Conservation (phyloP, 2,329 filamentous ascomycete species). For the Pseudovirgaria hyperparasitica region DNA sequence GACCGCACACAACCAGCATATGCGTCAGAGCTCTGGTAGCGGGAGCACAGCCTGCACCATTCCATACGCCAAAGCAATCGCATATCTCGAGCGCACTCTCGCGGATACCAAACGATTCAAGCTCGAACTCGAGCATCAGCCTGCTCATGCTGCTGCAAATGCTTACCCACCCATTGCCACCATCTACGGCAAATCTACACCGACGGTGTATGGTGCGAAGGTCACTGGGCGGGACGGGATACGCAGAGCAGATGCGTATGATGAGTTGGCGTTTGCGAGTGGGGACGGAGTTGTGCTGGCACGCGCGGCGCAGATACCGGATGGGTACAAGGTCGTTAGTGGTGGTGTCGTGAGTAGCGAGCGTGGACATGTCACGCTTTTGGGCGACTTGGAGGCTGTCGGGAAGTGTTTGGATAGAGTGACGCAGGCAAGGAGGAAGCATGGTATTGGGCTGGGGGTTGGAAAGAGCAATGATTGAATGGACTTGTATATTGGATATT, state of each 20-base stretch:
- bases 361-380: constrained; percentile 72
- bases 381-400: constrained; percentile 74
- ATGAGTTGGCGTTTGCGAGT: constrained; percentile 72
- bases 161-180: constrained; percentile 69
- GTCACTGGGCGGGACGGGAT: constrained; percentile 65
- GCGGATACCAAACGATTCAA: constrained; percentile 63
- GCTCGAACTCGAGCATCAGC: constrained; percentile 51
- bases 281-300: constrained; percentile 86
- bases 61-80: constrained; percentile 39
- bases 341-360: constrained; percentile 69
- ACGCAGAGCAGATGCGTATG: constrained; percentile 63
- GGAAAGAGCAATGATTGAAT: too few species aligned
- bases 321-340: constrained; percentile 61
- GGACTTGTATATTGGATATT: too few species aligned
- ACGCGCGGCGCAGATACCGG: constrained; percentile 70
- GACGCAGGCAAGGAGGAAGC: constrained; percentile 51
- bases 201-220: constrained; percentile 71
- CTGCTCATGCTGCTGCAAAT: constrained; percentile 50
- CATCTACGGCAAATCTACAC: constrained; percentile 76
- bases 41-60: constrained; percentile 39
- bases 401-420: constrained; percentile 62
- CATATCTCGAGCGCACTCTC: constrained; percentile 67
- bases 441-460: constrained; percentile 57
- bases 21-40: constrained; percentile 15
- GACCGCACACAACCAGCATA: constrained; percentile 6